Evolutionary conservation across 305 asterid genomes (phyloP), one percentile per base, ranked within the genome.

Genomic region (Nicotiana rustica): DNA sequence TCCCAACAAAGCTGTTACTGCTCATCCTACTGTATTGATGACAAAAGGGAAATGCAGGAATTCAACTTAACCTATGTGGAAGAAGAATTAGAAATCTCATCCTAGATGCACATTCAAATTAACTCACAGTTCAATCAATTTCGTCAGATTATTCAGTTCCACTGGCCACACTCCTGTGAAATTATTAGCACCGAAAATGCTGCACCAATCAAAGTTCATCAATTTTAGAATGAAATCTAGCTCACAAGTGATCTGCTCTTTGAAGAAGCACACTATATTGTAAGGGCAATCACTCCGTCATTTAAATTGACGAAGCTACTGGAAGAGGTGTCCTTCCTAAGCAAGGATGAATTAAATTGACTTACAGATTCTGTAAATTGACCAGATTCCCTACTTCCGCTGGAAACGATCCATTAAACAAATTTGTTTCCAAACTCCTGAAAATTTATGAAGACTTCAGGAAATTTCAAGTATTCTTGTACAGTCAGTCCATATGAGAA

Each of bases 391-490:
- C 92, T 0, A 91, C 85, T 86, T 90, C 88, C 15, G 85, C 88
- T 47, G 96, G 94, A 84, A 91, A 61, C 0, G 83, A 78, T 78
- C 92, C 94, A 60, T 67, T 78, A 83, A 93, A 90, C 85, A 81
- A 78, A 86, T 92, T 91, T 85, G 25, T 82, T 80, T 90, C 93
- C 35, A 90, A 81, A 85, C 87, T 84, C 92, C 93, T 91, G 90
- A 86, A 87, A 76, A 73, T n/a, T 33, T 19, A 49, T 49, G 79
- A 75, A 0, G 25, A 49, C 64, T 75, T 75, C 15, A 49, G 79
- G 57, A 49, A 0, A 49, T 52, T 21, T 75, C 79, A 47, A 52
- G 79, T 75, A 73, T 18, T 73, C 44, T 47, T 4, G 44, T 75
- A 49, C 44, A 75, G 18, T 81, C n/a, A 2, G 18, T 15, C 76